A percentile compares a stretch with the other conserved stretches of the same genome.
Conservation (phyloP, 2,329 filamentous ascomycete genomes). For the Neonectria coccinea region DNA sequence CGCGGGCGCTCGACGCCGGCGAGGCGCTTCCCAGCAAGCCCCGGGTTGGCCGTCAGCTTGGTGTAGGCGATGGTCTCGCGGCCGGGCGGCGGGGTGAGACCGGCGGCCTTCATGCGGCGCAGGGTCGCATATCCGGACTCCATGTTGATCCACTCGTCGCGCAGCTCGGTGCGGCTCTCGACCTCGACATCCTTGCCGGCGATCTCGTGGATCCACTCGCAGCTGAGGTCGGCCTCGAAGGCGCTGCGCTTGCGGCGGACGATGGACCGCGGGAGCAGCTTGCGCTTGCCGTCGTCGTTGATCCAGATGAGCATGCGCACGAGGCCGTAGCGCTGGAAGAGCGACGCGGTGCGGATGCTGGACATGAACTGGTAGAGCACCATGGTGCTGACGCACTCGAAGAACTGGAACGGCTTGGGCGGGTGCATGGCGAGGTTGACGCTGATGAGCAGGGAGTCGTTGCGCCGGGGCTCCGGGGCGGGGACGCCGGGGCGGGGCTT, state of each 20-base stretch:
- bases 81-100: conserved; percentile 57
- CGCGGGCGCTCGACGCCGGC: conserved; percentile 46
- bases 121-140: conserved; percentile 56
- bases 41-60: conserved; percentile 38
- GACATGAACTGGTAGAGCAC: conserved; percentile 72
- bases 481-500: conserved; percentile 38
- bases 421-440: conserved; percentile 72
- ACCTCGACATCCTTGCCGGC: conserved; percentile 55
- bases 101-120: conserved; percentile 59
- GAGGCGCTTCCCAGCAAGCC: conserved; percentile 41
- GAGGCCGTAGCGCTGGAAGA: conserved; percentile 81
- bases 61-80: conserved; percentile 54
- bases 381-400: conserved; percentile 68
- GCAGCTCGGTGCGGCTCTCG: conserved; percentile 49
- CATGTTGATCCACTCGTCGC: conserved; percentile 62
- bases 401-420: conserved; percentile 61
- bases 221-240: conserved; percentile 70
- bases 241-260: conserved; percentile 66
- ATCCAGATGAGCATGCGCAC: conserved; percentile 84
- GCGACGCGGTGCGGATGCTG: conserved; percentile 66
- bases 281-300: conserved; percentile 68
- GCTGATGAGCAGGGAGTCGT: conserved; percentile 79
- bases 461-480: conserved; percentile 62
- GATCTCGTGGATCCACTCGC: conserved; percentile 70
- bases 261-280: conserved; percentile 71